A percentile compares a stretch with the other conserved stretches of the same genome.
phyloP scores from a whole-genome alignment of 352 stramenopile genomes.

The Globisporangium polare region DNA sequence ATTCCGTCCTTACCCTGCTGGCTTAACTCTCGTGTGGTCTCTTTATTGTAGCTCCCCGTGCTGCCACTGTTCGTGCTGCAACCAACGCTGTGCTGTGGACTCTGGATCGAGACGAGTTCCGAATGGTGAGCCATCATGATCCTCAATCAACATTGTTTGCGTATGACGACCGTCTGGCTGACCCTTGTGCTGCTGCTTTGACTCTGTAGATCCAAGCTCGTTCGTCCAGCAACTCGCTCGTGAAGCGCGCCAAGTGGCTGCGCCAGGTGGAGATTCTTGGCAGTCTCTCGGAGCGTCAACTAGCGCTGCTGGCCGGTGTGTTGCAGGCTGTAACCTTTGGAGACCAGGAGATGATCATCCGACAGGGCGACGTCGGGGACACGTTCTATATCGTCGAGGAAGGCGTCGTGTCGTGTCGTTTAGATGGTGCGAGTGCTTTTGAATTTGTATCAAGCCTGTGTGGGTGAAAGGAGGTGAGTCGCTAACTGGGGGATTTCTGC shows the following conservation, averaged over 20 bases:
- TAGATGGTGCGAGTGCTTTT: conserved; percentile 34
- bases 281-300: conserved; percentile 58
- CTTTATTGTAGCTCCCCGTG: conserved; percentile 65
- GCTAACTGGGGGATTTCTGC: no score
- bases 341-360: conserved; percentile 76
- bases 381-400: conserved; percentile 84
- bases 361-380: conserved; percentile 74
- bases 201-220: conserved; percentile 55
- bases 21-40: neutral
- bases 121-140: conserved; percentile 29
- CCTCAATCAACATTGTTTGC: neutral
- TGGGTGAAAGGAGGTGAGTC: no score
- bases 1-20: neutral
- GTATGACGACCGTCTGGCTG: neutral
- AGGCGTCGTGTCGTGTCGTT: conserved; percentile 54
- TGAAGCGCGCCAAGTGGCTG: conserved; percentile 69
- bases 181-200: neutral
- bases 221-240: conserved; percentile 72
- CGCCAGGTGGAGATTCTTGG: conserved; percentile 69
- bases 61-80: conserved; percentile 88
- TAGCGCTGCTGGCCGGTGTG: conserved; percentile 61
- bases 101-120: conserved; percentile 87
- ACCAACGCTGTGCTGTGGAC: conserved; percentile 88
- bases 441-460: no score
- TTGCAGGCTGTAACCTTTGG: conserved; percentile 60